phyloP scores from a whole-genome alignment of 176 grass and related monocot species.

The Tuctoria greenei region DNA sequence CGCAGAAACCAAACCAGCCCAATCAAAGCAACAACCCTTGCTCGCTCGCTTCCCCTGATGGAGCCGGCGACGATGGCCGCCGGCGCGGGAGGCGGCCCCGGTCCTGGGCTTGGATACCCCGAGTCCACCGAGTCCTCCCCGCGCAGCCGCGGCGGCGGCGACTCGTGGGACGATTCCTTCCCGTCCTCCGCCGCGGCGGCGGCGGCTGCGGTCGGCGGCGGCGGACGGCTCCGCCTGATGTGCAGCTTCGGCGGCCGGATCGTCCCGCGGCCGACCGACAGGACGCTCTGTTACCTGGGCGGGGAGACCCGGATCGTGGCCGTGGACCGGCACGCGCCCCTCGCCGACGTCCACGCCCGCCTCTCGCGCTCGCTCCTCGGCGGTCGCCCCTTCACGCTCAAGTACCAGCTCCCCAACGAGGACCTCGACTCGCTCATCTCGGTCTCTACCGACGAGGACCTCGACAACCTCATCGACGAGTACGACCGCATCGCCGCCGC shows the following conservation, averaged over 20 bases:
- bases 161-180: conserved; percentile 91
- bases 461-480: conserved; percentile 98
- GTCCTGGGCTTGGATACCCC: conserved; percentile 51
- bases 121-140: conserved; percentile 92
- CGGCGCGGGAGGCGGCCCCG: conserved; percentile 27
- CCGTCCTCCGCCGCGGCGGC: conserved; percentile 50
- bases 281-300: conserved; percentile 82
- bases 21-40: background rate
- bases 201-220: background rate
- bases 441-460: conserved; percentile 90
- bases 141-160: conserved; percentile 85
- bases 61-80: conserved; percentile 47
- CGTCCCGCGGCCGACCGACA: conserved; percentile 88
- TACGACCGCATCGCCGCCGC: conserved; percentile 74
- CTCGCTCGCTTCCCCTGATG: conserved; percentile 36
- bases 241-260: conserved; percentile 97
- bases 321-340: conserved; percentile 70
- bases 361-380: conserved; percentile 77
- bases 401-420: conserved; percentile 99
- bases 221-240: conserved; percentile 78
- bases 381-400: conserved; percentile 75
- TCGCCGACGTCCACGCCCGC: conserved; percentile 69
- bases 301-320: conserved; percentile 92
- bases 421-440: conserved; percentile 97
- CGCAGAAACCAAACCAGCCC: background rate